Percentiles rank a stretch among this genome's conserved stretches.
These are phyloP conservation scores for Metrosideros polymorpha DNA, from an alignment of 441 rosid species.

Conservation along the genomic window DNA sequence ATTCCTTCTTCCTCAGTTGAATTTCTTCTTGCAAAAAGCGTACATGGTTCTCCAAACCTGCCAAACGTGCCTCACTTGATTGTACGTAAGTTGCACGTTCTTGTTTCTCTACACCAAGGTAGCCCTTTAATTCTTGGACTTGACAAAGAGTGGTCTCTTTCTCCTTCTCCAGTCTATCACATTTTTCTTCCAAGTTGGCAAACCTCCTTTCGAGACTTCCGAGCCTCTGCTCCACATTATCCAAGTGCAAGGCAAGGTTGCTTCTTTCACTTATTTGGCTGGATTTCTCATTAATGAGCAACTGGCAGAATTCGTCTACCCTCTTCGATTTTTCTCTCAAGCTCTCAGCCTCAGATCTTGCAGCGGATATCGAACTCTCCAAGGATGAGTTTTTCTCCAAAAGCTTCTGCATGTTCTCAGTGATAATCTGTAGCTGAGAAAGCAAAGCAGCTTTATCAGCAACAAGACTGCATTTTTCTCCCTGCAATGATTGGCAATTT, in stretches of 20 bases:
- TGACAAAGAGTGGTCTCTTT: slow-evolving; percentile 33
- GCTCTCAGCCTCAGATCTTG: slow-evolving; percentile 55
- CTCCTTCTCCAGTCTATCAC: slow-evolving; percentile 35
- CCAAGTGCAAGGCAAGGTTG: slow-evolving; percentile 33
- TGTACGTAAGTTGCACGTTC: slow-evolving; percentile 40
- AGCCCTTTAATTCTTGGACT: slow-evolving; percentile 51
- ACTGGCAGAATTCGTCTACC: slow-evolving; percentile 51
- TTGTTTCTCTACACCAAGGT: slow-evolving; percentile 54
- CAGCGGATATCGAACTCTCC: slow-evolving; percentile 45
- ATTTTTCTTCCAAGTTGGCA: slow-evolving; percentile 37
- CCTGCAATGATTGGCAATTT: slow-evolving; percentile 50
- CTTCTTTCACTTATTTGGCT: slow-evolving; percentile 40
- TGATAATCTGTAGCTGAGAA: slow-evolving; percentile 76
- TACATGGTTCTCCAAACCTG: slow-evolving; percentile 62
- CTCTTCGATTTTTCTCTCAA: slow-evolving; percentile 50
- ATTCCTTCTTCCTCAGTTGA: slow-evolving; percentile 60
- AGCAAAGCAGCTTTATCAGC: slow-evolving; percentile 50
- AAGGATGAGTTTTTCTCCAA: slow-evolving; percentile 43
- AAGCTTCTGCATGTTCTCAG: slow-evolving; percentile 56
- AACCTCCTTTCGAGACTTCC: slow-evolving; percentile 62
- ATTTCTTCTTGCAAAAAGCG: slow-evolving; percentile 62
- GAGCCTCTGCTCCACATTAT: slow-evolving; percentile 45
- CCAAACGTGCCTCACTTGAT: slow-evolving; percentile 58
- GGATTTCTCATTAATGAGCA: slow-evolving; percentile 51
- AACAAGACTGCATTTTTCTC: slow-evolving; percentile 42